phyloP scores from a whole-genome alignment of 148 eudicot species.

The Hydrangea macrophylla region DNA sequence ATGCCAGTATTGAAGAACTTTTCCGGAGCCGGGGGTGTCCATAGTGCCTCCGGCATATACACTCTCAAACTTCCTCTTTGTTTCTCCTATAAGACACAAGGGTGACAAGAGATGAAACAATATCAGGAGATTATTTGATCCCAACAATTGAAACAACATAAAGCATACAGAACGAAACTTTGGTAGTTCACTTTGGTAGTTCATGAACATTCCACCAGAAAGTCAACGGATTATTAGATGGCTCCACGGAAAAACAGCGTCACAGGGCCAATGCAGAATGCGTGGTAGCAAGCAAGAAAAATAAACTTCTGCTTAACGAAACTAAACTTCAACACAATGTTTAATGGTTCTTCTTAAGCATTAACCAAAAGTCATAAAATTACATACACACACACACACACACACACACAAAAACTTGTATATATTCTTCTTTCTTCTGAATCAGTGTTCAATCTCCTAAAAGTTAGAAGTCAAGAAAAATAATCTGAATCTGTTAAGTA shows the following conservation, averaged over 20 bases:
- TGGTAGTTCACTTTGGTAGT: too few relatives aligned
- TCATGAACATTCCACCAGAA: too few relatives aligned
- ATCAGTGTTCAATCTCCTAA: too few relatives aligned
- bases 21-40: slow-evolving; percentile 76
- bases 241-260: not conserved
- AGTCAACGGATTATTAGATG: not conserved
- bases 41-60: slow-evolving; percentile 86
- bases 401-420: too few relatives aligned
- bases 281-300: not conserved
- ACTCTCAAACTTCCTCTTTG: slow-evolving; percentile 94
- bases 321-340: too few relatives aligned
- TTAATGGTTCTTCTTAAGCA: too few relatives aligned
- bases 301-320: too few relatives aligned
- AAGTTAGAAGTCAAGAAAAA: too few relatives aligned
- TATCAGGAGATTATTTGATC: not conserved
- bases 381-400: too few relatives aligned
- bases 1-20: slow-evolving; percentile 92
- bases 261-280: not conserved
- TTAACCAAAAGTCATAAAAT: too few relatives aligned
- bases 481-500: too few relatives aligned
- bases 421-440: too few relatives aligned
- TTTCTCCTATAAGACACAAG: slow-evolving; percentile 60
- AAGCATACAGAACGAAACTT: slow-evolving; percentile 2
- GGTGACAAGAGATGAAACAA: slow-evolving; percentile 1
- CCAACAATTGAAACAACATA: not conserved